Evolutionary conservation across 2,329 filamentous ascomycete genomes (phyloP).

Genomic region (Talaromyces rugulosus): DNA sequence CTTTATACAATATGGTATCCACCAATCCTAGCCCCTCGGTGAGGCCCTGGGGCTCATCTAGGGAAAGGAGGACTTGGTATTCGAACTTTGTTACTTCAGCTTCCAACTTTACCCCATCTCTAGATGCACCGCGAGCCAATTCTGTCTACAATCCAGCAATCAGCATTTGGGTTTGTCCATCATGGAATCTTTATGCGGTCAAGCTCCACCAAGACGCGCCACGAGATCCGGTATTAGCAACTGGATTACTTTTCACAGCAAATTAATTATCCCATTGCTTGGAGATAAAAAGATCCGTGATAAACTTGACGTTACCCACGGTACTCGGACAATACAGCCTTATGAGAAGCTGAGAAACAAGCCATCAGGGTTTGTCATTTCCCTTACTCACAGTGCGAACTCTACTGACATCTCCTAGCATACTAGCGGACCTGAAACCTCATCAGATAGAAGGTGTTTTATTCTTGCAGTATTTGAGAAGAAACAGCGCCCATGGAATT

Average conservation of each 20-base stretch:
- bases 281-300: background rate
- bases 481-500: slow-evolving; percentile 24
- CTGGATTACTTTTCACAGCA: background rate
- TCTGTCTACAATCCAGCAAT: background rate
- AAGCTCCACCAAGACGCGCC: too few relatives aligned
- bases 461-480: slow-evolving; percentile 40
- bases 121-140: background rate
- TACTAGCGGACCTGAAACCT: slow-evolving; percentile 49
- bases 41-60: background rate
- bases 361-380: slow-evolving; percentile 3
- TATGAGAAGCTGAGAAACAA: background rate
- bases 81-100: background rate
- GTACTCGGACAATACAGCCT: accelerated
- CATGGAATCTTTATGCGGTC: background rate
- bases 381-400: background rate
- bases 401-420: slow-evolving; percentile 20
- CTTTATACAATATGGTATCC: background rate
- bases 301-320: background rate
- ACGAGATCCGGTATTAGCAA: background rate
- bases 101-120: background rate
- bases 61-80: background rate
- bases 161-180: background rate
- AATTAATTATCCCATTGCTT: background rate
- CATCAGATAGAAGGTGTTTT: slow-evolving; percentile 50
- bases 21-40: background rate